These are phyloP conservation scores for Wallemia mellicola DNA, from an alignment of 1,284 basidiomycete species.

Conservation along the genomic window DNA sequence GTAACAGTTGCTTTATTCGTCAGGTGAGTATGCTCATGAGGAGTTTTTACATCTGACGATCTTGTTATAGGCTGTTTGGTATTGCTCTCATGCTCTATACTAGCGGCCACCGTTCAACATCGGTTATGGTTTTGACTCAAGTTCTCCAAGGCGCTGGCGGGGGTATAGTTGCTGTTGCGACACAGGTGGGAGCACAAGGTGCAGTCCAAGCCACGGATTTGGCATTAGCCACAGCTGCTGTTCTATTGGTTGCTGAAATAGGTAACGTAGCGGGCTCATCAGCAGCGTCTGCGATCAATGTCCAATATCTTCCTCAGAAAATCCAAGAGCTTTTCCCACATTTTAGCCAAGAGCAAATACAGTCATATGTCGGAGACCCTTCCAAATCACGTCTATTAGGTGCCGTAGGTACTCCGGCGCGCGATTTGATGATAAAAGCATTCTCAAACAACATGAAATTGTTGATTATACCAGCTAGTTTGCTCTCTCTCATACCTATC, in stretches of 20 bases:
- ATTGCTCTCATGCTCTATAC: not conserved
- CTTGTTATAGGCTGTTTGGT: not conserved
- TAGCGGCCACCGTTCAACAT: constrained; percentile 8
- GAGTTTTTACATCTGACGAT: not conserved
- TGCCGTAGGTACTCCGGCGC: not conserved
- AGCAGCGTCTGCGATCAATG: not conserved
- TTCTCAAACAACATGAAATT: not conserved
- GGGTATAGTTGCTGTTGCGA: constrained; percentile 36
- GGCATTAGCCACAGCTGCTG: constrained; percentile 48
- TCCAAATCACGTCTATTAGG: not conserved
- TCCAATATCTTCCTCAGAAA: not conserved
- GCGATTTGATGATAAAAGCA: not conserved
- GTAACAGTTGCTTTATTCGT: not conserved
- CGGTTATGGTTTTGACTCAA: constrained; percentile 19
- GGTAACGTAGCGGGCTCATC: constrained; percentile 24
- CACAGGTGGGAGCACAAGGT: constrained; percentile 48
- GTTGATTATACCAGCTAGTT: not conserved
- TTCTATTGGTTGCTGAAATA: constrained; percentile 47
- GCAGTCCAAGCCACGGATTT: constrained; percentile 37
- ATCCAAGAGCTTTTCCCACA: not conserved
- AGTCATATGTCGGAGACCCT: not conserved
- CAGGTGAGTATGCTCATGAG: not conserved
- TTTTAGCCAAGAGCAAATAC: not conserved
- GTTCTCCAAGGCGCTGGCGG: constrained; percentile 47
- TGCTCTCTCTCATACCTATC: not conserved